Base-by-base conservation (phyloP, 2,329 filamentous ascomycete genomes). In the Nannizzia gypsea region DNA sequence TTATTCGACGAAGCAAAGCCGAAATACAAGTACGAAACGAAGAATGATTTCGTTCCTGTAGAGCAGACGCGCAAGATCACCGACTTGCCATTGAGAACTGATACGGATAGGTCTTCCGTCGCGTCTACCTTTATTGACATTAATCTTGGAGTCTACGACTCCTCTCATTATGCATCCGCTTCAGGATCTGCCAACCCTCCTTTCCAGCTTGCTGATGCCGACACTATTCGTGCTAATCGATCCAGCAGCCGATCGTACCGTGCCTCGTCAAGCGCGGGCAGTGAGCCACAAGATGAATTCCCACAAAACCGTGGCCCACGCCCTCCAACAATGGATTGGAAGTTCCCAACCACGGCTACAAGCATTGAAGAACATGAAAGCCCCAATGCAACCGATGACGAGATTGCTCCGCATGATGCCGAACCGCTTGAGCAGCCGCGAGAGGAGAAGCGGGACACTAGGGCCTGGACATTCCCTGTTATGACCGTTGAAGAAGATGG, bases 21-120 rank as follows among this genome's bases (percentile, higher is more conserved):
- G 5, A 80, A 78, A n/a, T 85, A 85, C 67, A 78, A 77, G 59
- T 82, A 83, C 66, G 80, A 81, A 63, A 78, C 76, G 6, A 75
- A 81, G 56, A 78, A 77, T 52, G 75, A 76, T 65, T 76, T 78
- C 62, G 71, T 78, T 3, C 76, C 76, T 0, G 68, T 78, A 24
- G 70, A 76, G 63, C 64, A 69, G 9, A 68, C 67, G 65, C 76
- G 77, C 24, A 66, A 68, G 1, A 71, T 73, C n/a, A 82, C 81
- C 1, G 82, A 84, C 66, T 72, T 85, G 3, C 80, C 82, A 6
- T 74, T 78, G 20, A 72, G 76, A 59, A 72, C 70, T 1, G 72
- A 74, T n/a, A 75, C 74, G 15, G 74, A 76, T 62, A 72, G 75
- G 13, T 78, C 74, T 4, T 78, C 76, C 0, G 76, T 78, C 46